Base-by-base conservation (phyloP, 257 asterid species). In the Nicotiana otophora region DNA sequence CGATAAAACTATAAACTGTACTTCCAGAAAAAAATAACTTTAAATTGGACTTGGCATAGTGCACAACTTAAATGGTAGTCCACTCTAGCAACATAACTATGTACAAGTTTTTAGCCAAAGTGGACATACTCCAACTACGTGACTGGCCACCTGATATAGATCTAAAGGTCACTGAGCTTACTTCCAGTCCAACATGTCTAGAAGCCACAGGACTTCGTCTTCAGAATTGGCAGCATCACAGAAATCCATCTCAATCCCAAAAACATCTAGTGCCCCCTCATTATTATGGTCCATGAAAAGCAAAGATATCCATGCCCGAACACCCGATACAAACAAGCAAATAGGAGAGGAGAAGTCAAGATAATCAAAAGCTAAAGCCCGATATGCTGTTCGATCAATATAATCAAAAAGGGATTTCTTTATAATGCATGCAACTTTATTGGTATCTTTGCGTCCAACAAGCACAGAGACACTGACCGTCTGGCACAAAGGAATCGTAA, bases 151-250 rank as follows among this genome's bases (percentile, higher is more conserved):
- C 67, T 5, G 0, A 28, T 16, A 51, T 54, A 31, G 17, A 66
- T 9, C 78, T 64, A 51, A 58, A 48, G 12, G 51, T 70, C 84
- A 69, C 72, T 1, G 67, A 63, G 74, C 81, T 94, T 90, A 94
- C 90, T 96, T 93, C 99, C 99, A 96, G 81, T 96, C 99, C 69
- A 96, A 96, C 93, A 96, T 96, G 86, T 96, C 99, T 5, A 96
- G 93, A 30, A 96, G 93, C 99, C 98, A 92, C 75, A 96, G 84
- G 54, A 96, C 97, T 82, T 92, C 97, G 16, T 91, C 90, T 86
- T 91, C 93, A 0, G 97, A 85, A 84, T 88, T 90, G 80, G 99
- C 98, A 87, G 92, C 97, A 77, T 96, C 98, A 66, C 95, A 91
- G 92, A 96, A 96, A 87, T 96, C 99, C 88, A 96, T 87, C 86